These are phyloP conservation scores for Lachnellula occidentalis DNA, from an alignment of 2,329 filamentous ascomycete species.

Conservation along the genomic window DNA sequence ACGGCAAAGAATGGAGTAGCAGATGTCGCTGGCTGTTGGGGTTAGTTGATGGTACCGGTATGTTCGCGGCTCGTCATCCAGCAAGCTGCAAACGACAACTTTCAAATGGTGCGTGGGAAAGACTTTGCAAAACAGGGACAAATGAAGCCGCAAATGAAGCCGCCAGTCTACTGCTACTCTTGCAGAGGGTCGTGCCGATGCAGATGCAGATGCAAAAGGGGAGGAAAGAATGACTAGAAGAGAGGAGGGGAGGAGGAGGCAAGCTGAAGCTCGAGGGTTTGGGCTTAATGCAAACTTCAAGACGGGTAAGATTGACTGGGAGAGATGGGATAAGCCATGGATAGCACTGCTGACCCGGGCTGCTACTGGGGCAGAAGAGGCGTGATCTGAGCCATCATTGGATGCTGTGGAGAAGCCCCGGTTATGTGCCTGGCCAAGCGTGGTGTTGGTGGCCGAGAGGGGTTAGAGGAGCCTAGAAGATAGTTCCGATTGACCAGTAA, in stretches of 20 bases:
- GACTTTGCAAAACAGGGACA: background rate
- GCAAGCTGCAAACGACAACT: constrained; percentile 20
- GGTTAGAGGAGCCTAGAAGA: background rate
- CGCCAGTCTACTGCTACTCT: constrained; percentile 7
- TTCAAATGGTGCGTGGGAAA: background rate
- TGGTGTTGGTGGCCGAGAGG: background rate
- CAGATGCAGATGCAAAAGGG: constrained; percentile 17
- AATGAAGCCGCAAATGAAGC: too few relatives aligned
- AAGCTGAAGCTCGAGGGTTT: background rate
- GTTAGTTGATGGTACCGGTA: background rate
- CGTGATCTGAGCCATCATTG: background rate
- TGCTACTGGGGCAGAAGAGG: background rate
- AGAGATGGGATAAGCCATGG: background rate
- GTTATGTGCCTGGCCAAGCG: constrained; percentile 2
- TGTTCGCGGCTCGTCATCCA: constrained; percentile 18
- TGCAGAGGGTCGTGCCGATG: constrained; percentile 16
- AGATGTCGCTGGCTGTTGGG: background rate
- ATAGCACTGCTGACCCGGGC: background rate
- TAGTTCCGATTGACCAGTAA: background rate
- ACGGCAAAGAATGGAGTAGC: constrained; percentile 13
- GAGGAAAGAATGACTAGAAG: constrained; percentile 13
- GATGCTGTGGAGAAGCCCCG: background rate
- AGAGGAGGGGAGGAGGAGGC: constrained; percentile 10
- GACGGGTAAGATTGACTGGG: background rate
- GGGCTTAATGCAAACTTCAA: constrained; percentile 1